Percentiles rank a stretch among this genome's conserved stretches.
Conservation (phyloP, 2,329 filamentous ascomycete genomes). For the Myriosclerotinia duriaeana region DNA sequence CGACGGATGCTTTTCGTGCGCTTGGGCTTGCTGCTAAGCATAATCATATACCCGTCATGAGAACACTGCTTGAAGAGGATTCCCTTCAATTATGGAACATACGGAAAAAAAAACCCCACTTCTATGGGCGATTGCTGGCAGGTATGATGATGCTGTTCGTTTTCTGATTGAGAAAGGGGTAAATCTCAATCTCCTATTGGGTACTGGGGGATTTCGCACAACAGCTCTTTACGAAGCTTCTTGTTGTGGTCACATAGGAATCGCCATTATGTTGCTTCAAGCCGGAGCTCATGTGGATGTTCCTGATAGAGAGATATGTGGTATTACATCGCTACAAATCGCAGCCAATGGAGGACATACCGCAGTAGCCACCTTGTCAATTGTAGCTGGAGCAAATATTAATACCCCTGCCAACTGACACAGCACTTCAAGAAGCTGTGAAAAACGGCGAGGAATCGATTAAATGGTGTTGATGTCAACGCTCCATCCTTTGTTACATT, state of each 20-base stretch:
- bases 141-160: neutral
- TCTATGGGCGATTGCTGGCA: rapidly evolving
- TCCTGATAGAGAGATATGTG: neutral
- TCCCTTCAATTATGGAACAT: no score
- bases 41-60: neutral
- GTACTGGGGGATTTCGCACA: no score
- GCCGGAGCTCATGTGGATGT: slow-evolving; percentile 31
- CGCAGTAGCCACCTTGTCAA: slow-evolving; percentile 38
- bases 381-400: slow-evolving; percentile 43
- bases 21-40: neutral
- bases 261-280: slow-evolving; percentile 36
- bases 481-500: slow-evolving; percentile 25
- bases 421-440: slow-evolving; percentile 37
- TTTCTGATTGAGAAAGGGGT: neutral
- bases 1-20: no score
- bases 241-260: slow-evolving; percentile 28
- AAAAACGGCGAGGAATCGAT: slow-evolving; percentile 14
- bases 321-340: slow-evolving; percentile 22
- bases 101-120: neutral
- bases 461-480: slow-evolving; percentile 43
- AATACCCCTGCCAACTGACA: slow-evolving; percentile 37
- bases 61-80: neutral
- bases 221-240: rapidly evolving
- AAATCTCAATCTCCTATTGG: neutral
- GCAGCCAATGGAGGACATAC: slow-evolving; percentile 21